Evolutionary conservation across 768 basidiomycete genomes (phyloP).

Genomic region (Cystobasidium ongulense): DNA sequence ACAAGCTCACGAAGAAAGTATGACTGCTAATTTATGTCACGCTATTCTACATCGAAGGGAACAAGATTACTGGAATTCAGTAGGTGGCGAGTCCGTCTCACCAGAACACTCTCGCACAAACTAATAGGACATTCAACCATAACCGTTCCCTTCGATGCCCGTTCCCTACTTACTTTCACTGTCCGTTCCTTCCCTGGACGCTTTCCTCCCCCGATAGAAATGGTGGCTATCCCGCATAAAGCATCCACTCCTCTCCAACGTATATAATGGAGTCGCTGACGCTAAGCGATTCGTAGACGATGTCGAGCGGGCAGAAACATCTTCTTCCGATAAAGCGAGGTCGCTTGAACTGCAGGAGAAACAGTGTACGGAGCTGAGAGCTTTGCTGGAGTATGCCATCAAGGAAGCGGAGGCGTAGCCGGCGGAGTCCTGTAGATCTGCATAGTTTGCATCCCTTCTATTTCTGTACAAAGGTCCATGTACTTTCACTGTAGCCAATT

Average conservation of each 20-base stretch:
- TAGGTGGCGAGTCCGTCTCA: no score
- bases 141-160: no score
- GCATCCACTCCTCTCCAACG: conserved; percentile 4
- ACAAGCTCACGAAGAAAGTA: conserved; percentile 28
- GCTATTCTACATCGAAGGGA: conserved; percentile 30
- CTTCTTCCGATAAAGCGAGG: not conserved
- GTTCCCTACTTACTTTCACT: not conserved
- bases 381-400: conserved; percentile 17
- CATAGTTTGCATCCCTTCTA: no score
- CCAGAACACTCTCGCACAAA: not conserved
- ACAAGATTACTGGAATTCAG: conserved; percentile 21
- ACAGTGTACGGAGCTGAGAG: conserved; percentile 31
- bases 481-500: no score
- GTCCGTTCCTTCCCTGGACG: not conserved
- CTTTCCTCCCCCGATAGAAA: not conserved
- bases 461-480: no score
- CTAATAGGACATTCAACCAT: no score
- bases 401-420: not conserved
- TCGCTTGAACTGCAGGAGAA: conserved; percentile 3
- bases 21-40: conserved; percentile 26
- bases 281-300: conserved; percentile 32
- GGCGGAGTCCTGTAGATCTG: no score
- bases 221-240: conserved; percentile 30
- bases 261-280: conserved; percentile 3
- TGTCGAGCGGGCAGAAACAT: conserved; percentile 19